phyloP scores from a whole-genome alignment of 2,329 filamentous ascomycete genomes.

The Emmonsiellopsis sp. region DNA sequence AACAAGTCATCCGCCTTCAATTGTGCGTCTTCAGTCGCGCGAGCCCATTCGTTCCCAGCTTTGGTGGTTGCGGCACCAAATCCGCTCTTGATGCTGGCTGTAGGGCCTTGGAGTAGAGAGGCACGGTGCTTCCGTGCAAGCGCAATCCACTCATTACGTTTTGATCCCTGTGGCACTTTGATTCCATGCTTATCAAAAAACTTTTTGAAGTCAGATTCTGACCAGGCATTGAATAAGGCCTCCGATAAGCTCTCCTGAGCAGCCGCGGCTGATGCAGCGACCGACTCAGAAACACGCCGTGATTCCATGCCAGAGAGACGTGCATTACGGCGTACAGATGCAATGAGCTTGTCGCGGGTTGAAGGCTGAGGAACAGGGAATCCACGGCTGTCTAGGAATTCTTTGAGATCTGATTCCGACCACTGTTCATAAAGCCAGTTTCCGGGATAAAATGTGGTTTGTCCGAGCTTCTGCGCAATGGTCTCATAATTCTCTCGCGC shows the following conservation, averaged over 20 bases:
- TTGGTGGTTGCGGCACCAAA: slow-evolving; percentile 65
- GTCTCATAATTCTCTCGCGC: slow-evolving; percentile 74
- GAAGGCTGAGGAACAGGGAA: slow-evolving; percentile 77
- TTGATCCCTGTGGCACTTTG: slow-evolving; percentile 83
- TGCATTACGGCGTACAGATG: slow-evolving; percentile 82
- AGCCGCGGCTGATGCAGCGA: slow-evolving; percentile 56
- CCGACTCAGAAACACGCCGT: slow-evolving; percentile 52
- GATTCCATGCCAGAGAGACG: slow-evolving; percentile 64
- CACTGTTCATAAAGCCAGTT: slow-evolving; percentile 89
- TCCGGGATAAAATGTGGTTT: slow-evolving; percentile 79
- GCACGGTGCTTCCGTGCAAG: slow-evolving; percentile 81
- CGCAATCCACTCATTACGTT: slow-evolving; percentile 78
- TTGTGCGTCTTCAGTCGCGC: slow-evolving; percentile 61
- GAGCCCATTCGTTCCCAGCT: slow-evolving; percentile 66
- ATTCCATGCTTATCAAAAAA: slow-evolving; percentile 89
- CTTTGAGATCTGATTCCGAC: slow-evolving; percentile 88
- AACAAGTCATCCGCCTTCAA: slow-evolving; percentile 59
- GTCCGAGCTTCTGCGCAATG: slow-evolving; percentile 63
- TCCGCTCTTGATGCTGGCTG: slow-evolving; percentile 33
- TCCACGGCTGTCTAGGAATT: slow-evolving; percentile 84
- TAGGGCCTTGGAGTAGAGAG: slow-evolving; percentile 36
- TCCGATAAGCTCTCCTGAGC: slow-evolving; percentile 71
- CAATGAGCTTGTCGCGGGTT: slow-evolving; percentile 78
- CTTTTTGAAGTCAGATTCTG: slow-evolving; percentile 80
- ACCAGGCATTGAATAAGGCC: slow-evolving; percentile 80